phyloP scores from a whole-genome alignment of 2,329 filamentous ascomycete genomes.

The Akanthomyces lecanii region DNA sequence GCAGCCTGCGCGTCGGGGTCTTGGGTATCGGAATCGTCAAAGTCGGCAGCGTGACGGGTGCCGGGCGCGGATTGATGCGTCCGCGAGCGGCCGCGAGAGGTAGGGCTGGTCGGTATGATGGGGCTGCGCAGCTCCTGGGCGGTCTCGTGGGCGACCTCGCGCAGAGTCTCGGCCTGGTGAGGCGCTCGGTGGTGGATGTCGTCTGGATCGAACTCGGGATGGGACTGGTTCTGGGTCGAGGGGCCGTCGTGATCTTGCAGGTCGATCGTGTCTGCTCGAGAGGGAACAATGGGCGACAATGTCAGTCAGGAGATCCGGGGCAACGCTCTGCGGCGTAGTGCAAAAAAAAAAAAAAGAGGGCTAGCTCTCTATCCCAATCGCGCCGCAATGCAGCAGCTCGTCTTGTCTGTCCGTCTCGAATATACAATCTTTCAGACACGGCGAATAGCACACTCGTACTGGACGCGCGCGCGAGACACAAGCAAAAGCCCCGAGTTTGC shows the following conservation, averaged over 20 bases:
- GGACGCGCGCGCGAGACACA: constrained; percentile 6
- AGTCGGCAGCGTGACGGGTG: constrained; percentile 43
- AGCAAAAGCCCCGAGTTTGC: constrained; percentile 1
- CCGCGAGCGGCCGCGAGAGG: constrained; percentile 26
- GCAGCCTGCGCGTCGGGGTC: constrained; percentile 16
- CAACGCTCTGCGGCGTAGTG: not conserved
- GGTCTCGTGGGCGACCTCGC: constrained; percentile 72
- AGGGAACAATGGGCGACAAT: not conserved
- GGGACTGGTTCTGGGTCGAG: constrained; percentile 75
- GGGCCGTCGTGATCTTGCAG: constrained; percentile 80
- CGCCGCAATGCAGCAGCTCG: not conserved
- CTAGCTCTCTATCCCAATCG: not conserved
- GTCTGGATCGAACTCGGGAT: constrained; percentile 44
- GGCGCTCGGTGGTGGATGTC: constrained; percentile 54
- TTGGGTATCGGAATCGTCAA: constrained; percentile 26
- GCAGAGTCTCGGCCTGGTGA: constrained; percentile 81
- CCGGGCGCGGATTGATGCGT: constrained; percentile 36
- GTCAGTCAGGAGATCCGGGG: constrained; percentile 9
- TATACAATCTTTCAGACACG: not conserved
- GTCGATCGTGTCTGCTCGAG: constrained; percentile 77
- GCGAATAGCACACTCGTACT: not conserved
- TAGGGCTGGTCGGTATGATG: constrained; percentile 36
- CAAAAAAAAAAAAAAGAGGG: not conserved
- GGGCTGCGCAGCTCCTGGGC: constrained; percentile 67
- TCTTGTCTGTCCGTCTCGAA: not conserved